Base-by-base conservation (phyloP, 1,139 yeast genomes). In the Candida gigantensis region DNA sequence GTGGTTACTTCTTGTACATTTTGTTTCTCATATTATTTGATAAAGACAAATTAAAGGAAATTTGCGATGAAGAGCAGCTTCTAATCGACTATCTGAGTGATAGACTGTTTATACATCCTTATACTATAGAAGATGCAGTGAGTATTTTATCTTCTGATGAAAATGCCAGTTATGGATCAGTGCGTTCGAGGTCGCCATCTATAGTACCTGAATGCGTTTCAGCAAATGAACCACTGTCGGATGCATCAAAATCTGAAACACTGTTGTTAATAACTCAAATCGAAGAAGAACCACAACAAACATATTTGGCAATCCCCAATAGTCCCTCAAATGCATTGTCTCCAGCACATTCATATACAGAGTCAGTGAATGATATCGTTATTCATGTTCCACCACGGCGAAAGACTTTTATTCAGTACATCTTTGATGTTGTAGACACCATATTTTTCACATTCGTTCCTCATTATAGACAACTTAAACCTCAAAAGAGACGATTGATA, bases 1-100 rank as follows among this genome's bases (percentile, higher is more conserved):
- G 47, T 3, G 44, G 69, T 23, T 76, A 73, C 51, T 36, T 60
- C 11, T 27, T 52, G 2, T 76, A 75, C 42, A 60, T 76, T 4
- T 27, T 47, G 3, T 57, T 57, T 37, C 44, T 68, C 18, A 59
- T 61, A 24, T 41, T 45, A 30, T 46, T 40, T 33, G 56, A 55
- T 30, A 53, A 52, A 32, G 51, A 48, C 2, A 40, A 46, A 24
- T 41, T 49, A 17, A 36, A 32, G 13, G 42, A 38, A n/a, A 39
- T 43, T 17, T 42, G 41, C 18, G 51, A 52, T 16, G 50, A 43
- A 31, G 30, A 39, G 11, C 25, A 31, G 15, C 25, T 44, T 11
- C 14, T 37, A 21, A 39, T 42, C 24, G 36, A 36, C 5, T 40
- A 38, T 25, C 31, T 39, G 26, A 42, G 42, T 24, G 39, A 39